Conservation (phyloP, 805 yeast species). For the Cyberlindnera maritima region DNA sequence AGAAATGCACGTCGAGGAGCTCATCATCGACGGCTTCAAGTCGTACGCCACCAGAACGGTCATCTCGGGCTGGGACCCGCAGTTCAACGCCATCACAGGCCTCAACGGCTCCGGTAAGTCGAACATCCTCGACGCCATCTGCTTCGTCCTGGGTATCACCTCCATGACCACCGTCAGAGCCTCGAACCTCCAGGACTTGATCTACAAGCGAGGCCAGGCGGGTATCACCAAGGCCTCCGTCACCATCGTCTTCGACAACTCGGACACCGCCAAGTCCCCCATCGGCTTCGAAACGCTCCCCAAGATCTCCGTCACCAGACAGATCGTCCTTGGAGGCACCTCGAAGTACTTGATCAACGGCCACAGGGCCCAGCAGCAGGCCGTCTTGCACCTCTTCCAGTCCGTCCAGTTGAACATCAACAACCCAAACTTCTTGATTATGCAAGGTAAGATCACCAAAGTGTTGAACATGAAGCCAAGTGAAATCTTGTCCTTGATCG, state of each 20-base stretch:
- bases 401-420: conserved; percentile 94
- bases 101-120: conserved; percentile 97
- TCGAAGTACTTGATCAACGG: conserved; percentile 93
- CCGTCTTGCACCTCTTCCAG: conserved; percentile 86
- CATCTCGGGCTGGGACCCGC: conserved; percentile 92
- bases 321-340: conserved; percentile 85
- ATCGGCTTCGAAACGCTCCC: conserved; percentile 78
- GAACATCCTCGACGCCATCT: conserved; percentile 92
- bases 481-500: conserved; percentile 86
- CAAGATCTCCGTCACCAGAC: conserved; percentile 88
- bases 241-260: conserved; percentile 90
- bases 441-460: conserved; percentile 98
- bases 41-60: conserved; percentile 97
- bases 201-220: conserved; percentile 96
- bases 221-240: conserved; percentile 97
- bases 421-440: conserved; percentile 93
- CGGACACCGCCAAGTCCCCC: conserved; percentile 74
- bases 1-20: conserved; percentile 69
- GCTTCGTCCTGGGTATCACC: conserved; percentile 96
- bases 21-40: conserved; percentile 96
- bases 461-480: conserved; percentile 94
- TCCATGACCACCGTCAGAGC: conserved; percentile 96
- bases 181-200: conserved; percentile 85
- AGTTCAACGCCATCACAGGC: conserved; percentile 97
- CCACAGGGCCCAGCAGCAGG: conserved; percentile 92